These are phyloP conservation scores for Pseudozyma sp. DNA, from an alignment of 1,284 basidiomycete species.

Conservation along the genomic window DNA sequence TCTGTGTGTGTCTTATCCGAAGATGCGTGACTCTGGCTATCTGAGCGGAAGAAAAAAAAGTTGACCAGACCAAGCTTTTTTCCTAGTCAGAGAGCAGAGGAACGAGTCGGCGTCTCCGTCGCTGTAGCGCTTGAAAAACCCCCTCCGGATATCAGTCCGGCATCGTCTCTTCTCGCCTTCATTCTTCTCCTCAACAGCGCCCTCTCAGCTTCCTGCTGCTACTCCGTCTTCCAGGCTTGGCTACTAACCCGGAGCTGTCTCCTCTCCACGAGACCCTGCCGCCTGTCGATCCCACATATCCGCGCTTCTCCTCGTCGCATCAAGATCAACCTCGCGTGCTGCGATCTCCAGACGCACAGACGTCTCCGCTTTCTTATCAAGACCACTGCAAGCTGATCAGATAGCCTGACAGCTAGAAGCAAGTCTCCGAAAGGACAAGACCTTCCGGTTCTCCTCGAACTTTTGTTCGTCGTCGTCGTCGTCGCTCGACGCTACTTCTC, in stretches of 20 bases:
- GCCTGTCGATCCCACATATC: constrained; percentile 28
- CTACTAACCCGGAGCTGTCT: constrained; percentile 41
- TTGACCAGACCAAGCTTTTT: neutral
- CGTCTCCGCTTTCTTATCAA: constrained; percentile 2
- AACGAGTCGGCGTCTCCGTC: neutral
- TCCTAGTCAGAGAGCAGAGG: neutral
- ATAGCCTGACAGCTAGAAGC: constrained; percentile 13
- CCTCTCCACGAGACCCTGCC: constrained; percentile 17
- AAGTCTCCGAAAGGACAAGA: neutral
- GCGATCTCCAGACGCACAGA: constrained; percentile 20
- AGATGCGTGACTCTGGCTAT: constrained; percentile 6
- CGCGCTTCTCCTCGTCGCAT: constrained; percentile 15
- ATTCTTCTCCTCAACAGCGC: constrained; percentile 5
- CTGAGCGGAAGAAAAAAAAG: neutral
- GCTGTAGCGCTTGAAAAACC: constrained; percentile 5
- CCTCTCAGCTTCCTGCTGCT: constrained; percentile 4
- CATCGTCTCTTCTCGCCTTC: constrained; percentile 18
- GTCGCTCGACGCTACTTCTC: neutral
- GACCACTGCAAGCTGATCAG: constrained; percentile 16
- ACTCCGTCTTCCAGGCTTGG: constrained; percentile 25
- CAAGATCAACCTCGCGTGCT: constrained; percentile 8
- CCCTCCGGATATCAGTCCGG: constrained; percentile 51
- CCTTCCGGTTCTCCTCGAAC: neutral
- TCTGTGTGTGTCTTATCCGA: constrained; percentile 4
- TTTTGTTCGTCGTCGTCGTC: neutral